Base-by-base conservation (phyloP, 805 yeast genomes). In the Saccharomycopsis babjevae region DNA sequence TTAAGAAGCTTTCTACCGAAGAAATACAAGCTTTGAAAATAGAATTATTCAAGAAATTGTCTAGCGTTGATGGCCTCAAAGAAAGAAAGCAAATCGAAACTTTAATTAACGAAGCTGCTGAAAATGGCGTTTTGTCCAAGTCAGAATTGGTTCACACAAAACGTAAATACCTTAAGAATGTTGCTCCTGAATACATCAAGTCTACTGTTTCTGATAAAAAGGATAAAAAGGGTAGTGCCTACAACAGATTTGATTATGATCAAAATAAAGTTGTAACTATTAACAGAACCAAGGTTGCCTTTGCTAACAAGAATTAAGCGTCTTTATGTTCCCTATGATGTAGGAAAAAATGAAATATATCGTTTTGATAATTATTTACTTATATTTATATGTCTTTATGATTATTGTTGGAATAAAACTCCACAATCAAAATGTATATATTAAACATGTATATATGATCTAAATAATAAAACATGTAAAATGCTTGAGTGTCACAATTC, bases 201-300 rank as follows among this genome's bases (percentile, higher is more conserved):
- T 11, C 52, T 6, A 79, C 79, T 22, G 66, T 77, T 15, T 68
- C 68, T 68, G 63, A 69, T 68, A 57, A 61, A 60, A 65, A 69
- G 50, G 62, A 76, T 68, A 60, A 74, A 46, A 77, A 79, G 28
- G 77, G 81, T 20, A 75, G 80, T 15, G 75, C 80, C 59, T 59
- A 59, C 54, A 79, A 80, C 66, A 79, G 84, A 61, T 89, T 85
- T 80, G 84, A 89, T 70, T 81, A 83, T 59, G 77, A 73, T 25
- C 77, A 77, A 55, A 76, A 82, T 65, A 75, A 71, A 62, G 76
- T 85, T 43, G 84, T 82, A 63, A 73, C 77, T 6, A 74, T 85
- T 62, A 76, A 79, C 60, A 81, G 87, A 72, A 74, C 82, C 36
- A 80, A 77, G 66, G 79, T 75, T 36, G 83, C 84, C 10, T 82